Conservation (phyloP, 75 land plant genomes). For the Azolla pinnata region DNA sequence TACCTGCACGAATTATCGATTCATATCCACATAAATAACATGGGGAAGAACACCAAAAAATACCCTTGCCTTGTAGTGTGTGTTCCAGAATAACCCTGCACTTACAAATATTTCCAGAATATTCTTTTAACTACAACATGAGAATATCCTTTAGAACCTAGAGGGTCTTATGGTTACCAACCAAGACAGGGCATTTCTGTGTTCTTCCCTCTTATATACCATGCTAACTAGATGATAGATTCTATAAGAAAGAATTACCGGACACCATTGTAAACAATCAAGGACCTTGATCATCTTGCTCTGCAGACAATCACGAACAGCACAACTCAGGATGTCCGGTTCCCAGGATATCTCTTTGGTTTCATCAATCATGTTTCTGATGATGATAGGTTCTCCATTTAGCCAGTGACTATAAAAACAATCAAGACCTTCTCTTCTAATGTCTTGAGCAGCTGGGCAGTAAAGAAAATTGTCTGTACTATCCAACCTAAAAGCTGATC, state of each 20-base stretch:
- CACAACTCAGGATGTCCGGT: constrained; percentile 83
- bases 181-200: neutral
- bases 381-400: constrained; percentile 76
- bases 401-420: constrained; percentile 83
- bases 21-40: neutral
- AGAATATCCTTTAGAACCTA: too few species aligned
- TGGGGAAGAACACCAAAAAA: neutral
- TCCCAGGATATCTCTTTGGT: constrained; percentile 76
- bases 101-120: neutral
- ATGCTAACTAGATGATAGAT: neutral
- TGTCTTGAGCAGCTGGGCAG: constrained; percentile 34
- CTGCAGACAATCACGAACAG: constrained; percentile 37
- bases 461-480: constrained; percentile 49
- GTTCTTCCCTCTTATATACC: neutral
- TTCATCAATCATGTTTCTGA: constrained; percentile 50
- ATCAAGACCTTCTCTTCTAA: constrained; percentile 28
- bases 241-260: constrained; percentile 31
- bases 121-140: too few species aligned
- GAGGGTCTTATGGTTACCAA: too few species aligned
- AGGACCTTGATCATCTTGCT: constrained; percentile 44
- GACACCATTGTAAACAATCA: constrained; percentile 83
- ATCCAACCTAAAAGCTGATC: constrained; percentile 48
- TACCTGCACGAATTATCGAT: constrained; percentile 34
- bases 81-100: neutral
- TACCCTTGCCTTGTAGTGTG: neutral